phyloP scores from a whole-genome alignment of 345 rosid genomes.

The Isatis tinctoria region DNA sequence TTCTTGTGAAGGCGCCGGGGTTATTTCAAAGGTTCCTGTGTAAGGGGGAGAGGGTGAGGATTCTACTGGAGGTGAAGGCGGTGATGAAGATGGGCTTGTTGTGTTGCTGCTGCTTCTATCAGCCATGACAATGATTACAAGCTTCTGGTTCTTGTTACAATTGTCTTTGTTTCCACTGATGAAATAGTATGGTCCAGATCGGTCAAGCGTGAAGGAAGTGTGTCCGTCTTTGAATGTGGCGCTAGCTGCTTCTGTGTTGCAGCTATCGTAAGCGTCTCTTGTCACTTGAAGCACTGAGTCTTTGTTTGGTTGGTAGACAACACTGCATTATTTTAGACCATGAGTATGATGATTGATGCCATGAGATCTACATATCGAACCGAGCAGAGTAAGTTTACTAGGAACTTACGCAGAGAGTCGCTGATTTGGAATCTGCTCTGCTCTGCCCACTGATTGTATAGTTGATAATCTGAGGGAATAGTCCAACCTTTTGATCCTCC shows the following conservation, averaged over 20 bases:
- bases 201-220: slow-evolving; percentile 48
- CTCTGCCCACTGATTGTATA: slow-evolving; percentile 8
- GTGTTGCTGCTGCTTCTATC: slow-evolving; percentile 39
- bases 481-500: slow-evolving; percentile 17
- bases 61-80: slow-evolving; percentile 35
- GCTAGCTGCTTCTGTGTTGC: slow-evolving; percentile 34
- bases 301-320: slow-evolving; percentile 44
- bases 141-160: slow-evolving; percentile 57
- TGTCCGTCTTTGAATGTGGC: slow-evolving; percentile 44
- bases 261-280: slow-evolving; percentile 44
- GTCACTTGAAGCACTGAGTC: slow-evolving; percentile 62
- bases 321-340: slow-evolving; percentile 37
- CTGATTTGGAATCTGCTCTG: neutral
- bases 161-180: slow-evolving; percentile 61
- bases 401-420: slow-evolving; percentile 9
- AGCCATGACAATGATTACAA: slow-evolving; percentile 48
- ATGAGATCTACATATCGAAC: neutral
- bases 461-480: neutral
- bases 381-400: neutral
- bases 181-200: slow-evolving; percentile 55
- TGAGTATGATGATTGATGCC: slow-evolving; percentile 1
- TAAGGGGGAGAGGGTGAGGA: slow-evolving; percentile 39
- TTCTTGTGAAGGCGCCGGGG: slow-evolving; percentile 35
- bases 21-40: slow-evolving; percentile 27
- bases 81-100: slow-evolving; percentile 9